These are phyloP conservation scores for Botrytis porri DNA, from an alignment of 2,329 filamentous ascomycete species.

Conservation along the genomic window DNA sequence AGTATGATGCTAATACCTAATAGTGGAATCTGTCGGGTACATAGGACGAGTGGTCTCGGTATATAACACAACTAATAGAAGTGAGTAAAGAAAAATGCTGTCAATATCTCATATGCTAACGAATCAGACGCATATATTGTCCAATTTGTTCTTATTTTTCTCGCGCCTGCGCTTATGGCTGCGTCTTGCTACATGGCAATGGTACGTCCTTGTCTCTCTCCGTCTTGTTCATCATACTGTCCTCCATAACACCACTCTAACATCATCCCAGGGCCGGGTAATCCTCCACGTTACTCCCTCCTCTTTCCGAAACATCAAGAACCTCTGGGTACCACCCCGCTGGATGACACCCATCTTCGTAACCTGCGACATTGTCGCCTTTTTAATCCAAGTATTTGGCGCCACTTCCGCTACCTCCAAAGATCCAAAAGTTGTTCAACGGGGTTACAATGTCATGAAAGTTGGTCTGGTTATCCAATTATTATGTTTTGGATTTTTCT, in stretches of 20 bases:
- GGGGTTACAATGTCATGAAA: constrained; percentile 44
- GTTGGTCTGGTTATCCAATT: constrained; percentile 44
- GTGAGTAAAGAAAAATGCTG: background rate
- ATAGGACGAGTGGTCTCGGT: constrained; percentile 13
- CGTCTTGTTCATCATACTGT: constrained; percentile 28
- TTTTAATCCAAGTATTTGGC: constrained; percentile 46
- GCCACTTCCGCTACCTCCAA: constrained; percentile 43
- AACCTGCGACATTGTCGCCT: constrained; percentile 45
- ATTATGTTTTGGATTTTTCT: constrained; percentile 43
- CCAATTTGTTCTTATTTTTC: constrained; percentile 43
- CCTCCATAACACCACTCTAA: constrained; percentile 30
- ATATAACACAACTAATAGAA: background rate
- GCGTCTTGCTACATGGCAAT: constrained; percentile 49
- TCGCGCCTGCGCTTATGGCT: constrained; percentile 49
- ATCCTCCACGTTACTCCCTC: constrained; percentile 42
- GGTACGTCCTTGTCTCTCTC: constrained; percentile 24
- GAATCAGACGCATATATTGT: constrained; percentile 33
- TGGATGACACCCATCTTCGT: constrained; percentile 48
- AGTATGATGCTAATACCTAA: background rate
- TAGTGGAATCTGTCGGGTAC: constrained; percentile 21
- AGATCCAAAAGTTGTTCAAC: constrained; percentile 42
- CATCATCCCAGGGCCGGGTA: constrained; percentile 40
- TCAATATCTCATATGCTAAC: background rate
- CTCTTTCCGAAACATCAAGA: constrained; percentile 37
- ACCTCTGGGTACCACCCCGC: constrained; percentile 40